phyloP scores from a whole-genome alignment of 2,329 filamentous ascomycete genomes.

The Talaromyces sp. region DNA sequence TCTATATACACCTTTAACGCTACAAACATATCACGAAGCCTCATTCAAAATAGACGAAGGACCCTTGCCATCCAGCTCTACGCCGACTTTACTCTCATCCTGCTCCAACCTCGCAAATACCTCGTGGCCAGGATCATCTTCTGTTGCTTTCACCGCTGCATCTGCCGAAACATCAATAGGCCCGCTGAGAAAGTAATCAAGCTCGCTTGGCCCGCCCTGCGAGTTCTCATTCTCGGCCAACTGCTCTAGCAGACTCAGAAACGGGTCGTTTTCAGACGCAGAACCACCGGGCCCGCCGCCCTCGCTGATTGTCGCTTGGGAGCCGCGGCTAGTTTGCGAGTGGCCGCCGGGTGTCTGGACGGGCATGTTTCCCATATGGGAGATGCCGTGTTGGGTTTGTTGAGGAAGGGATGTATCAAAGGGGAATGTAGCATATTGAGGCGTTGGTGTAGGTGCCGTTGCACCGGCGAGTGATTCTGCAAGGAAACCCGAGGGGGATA shows the following conservation, averaged over 20 bases:
- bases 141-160: background rate
- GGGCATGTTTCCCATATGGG: conserved; percentile 8
- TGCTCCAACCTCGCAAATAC: background rate
- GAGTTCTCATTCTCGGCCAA: conserved; percentile 71
- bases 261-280: conserved; percentile 67
- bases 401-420: conserved; percentile 24
- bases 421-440: conserved; percentile 36
- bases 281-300: conserved; percentile 40
- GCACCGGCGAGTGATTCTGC: conserved; percentile 22
- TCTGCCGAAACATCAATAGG: conserved; percentile 8
- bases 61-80: background rate
- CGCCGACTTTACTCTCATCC: background rate
- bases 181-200: conserved; percentile 69
- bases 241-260: conserved; percentile 73
- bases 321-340: conserved; percentile 35
- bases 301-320: conserved; percentile 45
- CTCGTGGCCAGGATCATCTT: background rate
- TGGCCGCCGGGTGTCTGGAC: conserved; percentile 37
- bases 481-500: conserved; percentile 30
- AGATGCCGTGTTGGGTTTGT: conserved; percentile 5
- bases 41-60: background rate
- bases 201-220: conserved; percentile 60
- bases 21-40: background rate
- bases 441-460: conserved; percentile 26
- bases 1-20: background rate